Conservation (phyloP, 75 land plant species). For the Cryptomeria japonica region DNA sequence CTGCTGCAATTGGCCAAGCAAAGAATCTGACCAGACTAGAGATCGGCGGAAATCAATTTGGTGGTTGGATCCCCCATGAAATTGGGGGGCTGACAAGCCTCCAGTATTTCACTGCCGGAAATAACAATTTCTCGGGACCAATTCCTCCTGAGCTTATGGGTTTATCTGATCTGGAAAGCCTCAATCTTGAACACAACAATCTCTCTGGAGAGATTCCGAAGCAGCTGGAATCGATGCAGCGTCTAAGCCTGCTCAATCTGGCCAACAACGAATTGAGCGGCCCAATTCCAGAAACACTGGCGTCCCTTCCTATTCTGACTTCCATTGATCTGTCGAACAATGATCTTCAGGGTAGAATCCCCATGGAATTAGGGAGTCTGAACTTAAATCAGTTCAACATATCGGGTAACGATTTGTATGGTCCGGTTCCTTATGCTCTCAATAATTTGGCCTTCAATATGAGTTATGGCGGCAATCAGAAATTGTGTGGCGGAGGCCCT, state of each 20-base stretch:
- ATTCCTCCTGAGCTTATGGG: background rate
- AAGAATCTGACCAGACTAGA: background rate
- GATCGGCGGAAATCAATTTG: background rate
- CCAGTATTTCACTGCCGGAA: background rate
- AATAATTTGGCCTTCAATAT: constrained; percentile 12
- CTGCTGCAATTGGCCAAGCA: background rate
- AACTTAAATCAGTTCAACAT: constrained; percentile 14
- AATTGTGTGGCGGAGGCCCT: constrained; percentile 20
- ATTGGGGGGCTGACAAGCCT: background rate
- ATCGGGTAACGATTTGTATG: constrained; percentile 27
- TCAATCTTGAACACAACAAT: background rate
- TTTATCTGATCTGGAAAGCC: background rate
- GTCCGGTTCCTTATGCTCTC: constrained; percentile 20
- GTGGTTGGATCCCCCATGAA: background rate
- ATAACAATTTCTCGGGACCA: background rate
- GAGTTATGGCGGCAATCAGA: constrained; percentile 19
- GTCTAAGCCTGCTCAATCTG: constrained; percentile 11
- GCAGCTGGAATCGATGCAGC: background rate
- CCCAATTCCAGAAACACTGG: no score
- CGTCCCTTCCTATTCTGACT: background rate
- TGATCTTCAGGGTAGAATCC: background rate
- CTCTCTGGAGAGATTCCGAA: background rate
- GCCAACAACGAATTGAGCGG: constrained; percentile 11
- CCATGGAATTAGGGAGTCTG: background rate
- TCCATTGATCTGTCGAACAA: constrained; percentile 10